These are phyloP conservation scores for Plasmodium sp. DNA, from an alignment of 169 alveolate species.

Conservation along the genomic window DNA sequence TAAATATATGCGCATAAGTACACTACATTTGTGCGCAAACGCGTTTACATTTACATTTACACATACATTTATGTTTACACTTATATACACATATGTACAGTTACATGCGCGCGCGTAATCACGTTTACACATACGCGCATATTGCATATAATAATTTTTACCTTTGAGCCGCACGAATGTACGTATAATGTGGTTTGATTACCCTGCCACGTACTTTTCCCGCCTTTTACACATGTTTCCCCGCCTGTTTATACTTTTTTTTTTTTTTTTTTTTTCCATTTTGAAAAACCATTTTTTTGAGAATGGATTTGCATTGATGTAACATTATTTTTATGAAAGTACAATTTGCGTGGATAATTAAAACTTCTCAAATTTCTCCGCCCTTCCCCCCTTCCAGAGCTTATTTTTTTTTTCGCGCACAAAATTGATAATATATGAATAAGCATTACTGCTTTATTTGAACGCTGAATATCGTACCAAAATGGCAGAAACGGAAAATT, in stretches of 20 bases:
- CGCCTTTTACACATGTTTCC: neutral
- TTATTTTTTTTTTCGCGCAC: neutral
- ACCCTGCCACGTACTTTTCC: neutral
- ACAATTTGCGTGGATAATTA: neutral
- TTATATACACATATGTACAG: constrained; percentile 3
- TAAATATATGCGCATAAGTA: neutral
- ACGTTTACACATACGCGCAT: neutral
- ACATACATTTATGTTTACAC: constrained; percentile 5
- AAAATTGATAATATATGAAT: neutral
- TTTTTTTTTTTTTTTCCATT: constrained; percentile 5
- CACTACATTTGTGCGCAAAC: neutral
- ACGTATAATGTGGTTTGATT: neutral
- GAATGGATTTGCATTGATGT: neutral
- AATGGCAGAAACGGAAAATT: constrained; percentile 63
- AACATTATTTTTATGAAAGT: constrained; percentile 6
- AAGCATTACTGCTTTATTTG: neutral
- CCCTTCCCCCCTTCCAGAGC: neutral
- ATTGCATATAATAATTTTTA: neutral
- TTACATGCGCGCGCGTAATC: neutral
- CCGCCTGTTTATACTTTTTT: neutral
- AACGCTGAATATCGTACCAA: neutral
- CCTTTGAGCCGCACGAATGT: neutral
- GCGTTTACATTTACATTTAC: constrained; percentile 7
- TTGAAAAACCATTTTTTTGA: neutral
- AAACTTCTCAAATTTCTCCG: constrained; percentile 2